Evolutionary conservation across 2,329 filamentous ascomycete species (phyloP).

Genomic region (Hypomyces rosellus): DNA sequence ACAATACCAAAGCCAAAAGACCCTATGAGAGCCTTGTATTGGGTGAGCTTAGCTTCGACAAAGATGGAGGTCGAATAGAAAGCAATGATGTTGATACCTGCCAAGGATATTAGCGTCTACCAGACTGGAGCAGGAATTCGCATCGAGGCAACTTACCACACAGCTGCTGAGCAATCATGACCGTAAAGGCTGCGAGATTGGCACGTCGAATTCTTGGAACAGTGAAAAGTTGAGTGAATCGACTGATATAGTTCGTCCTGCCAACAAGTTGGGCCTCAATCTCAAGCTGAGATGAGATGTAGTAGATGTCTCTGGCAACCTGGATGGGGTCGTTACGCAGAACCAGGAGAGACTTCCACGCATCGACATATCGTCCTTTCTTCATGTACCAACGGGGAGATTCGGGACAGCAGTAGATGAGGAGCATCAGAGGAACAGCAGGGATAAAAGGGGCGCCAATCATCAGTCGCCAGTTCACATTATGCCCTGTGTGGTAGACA

Average conservation of each 20-base stretch:
- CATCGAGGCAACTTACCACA: conserved; percentile 34
- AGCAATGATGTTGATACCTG: conserved; percentile 59
- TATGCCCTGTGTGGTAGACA: conserved; percentile 18
- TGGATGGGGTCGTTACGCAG: conserved; percentile 50
- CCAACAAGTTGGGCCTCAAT: conserved; percentile 34
- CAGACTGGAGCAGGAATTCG: neutral
- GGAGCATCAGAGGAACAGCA: conserved; percentile 44
- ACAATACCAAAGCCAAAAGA: conserved; percentile 47
- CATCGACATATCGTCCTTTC: conserved; percentile 53
- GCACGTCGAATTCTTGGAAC: conserved; percentile 64
- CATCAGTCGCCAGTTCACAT: conserved; percentile 33
- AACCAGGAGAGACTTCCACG: conserved; percentile 48
- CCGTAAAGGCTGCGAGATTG: conserved; percentile 67
- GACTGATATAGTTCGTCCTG: conserved; percentile 35
- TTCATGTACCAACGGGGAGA: conserved; percentile 61
- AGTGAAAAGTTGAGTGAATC: conserved; percentile 57
- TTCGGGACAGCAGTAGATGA: conserved; percentile 53
- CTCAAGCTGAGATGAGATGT: conserved; percentile 38
- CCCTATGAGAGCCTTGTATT: conserved; percentile 45
- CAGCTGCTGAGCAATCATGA: conserved; percentile 75
- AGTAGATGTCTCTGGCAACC: conserved; percentile 55
- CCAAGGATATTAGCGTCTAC: neutral
- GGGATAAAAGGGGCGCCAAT: conserved; percentile 58
- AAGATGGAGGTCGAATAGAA: conserved; percentile 66
- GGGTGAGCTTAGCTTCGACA: conserved; percentile 47